Evolutionary conservation across 192 early-diverging fungal species (phyloP).

Genomic region (Lobosporangium transversale): DNA sequence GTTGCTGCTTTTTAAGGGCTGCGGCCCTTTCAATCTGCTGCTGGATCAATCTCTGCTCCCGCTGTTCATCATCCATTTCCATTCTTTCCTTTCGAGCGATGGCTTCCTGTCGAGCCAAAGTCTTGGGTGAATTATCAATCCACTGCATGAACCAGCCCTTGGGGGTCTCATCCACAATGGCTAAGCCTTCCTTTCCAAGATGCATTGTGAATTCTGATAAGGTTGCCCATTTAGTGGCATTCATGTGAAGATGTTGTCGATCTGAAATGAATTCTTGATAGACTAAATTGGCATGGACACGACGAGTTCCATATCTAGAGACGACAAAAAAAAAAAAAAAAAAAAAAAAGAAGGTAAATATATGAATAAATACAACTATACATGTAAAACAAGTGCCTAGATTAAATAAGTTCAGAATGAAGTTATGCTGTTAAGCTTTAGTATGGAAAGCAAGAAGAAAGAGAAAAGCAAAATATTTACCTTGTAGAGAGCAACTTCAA

Average conservation of each 20-base stretch:
- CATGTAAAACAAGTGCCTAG: too few relatives aligned
- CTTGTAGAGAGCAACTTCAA: conserved; percentile 82
- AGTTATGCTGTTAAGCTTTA: not conserved
- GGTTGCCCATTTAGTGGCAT: conserved; percentile 92
- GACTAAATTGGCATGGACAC: conserved; percentile 91
- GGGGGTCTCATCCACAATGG: conserved; percentile 88
- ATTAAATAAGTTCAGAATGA: not conserved
- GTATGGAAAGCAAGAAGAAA: not conserved
- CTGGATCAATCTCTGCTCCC: conserved; percentile 76
- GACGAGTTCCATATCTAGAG: conserved; percentile 77
- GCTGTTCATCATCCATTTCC: conserved; percentile 88
- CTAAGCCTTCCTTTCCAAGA: conserved; percentile 85
- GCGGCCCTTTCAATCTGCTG: conserved; percentile 86
- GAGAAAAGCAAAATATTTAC: conserved; percentile 27
- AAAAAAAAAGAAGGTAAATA: too few relatives aligned
- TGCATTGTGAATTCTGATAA: conserved; percentile 89
- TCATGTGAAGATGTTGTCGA: conserved; percentile 95
- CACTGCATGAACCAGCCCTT: conserved; percentile 91
- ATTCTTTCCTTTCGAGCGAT: conserved; percentile 81
- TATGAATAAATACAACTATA: too few relatives aligned
- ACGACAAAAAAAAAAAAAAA: not conserved
- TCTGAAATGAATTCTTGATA: conserved; percentile 98
- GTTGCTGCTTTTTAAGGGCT: conserved; percentile 37
- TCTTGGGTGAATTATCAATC: conserved; percentile 92
- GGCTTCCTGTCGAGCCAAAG: conserved; percentile 82